Percentiles rank a stretch among this genome's conserved stretches.
These are phyloP conservation scores for Saccharomyces hybrid DNA, from an alignment of 1,139 yeast species.

Conservation along the genomic window DNA sequence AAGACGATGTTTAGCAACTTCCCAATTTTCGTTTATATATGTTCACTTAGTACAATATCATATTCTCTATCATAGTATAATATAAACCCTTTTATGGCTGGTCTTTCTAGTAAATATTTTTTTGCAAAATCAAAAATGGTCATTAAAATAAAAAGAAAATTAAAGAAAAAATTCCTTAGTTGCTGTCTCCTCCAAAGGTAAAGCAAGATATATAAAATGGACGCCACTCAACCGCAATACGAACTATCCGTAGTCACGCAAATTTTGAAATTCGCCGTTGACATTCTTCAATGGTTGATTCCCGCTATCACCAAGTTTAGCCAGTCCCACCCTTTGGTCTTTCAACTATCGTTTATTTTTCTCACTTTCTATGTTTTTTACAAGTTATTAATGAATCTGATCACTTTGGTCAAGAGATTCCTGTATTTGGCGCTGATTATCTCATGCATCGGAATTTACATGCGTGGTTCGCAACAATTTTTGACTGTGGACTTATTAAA, in stretches of 20 bases:
- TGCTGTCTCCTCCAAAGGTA: too few species aligned
- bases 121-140: too few species aligned
- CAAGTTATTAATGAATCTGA: slow-evolving; percentile 1
- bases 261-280: background rate
- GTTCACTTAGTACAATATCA: background rate
- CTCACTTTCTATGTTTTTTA: background rate
- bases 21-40: background rate
- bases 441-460: slow-evolving; percentile 1
- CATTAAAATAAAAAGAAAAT: too few species aligned
- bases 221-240: background rate
- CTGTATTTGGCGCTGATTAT: slow-evolving; percentile 1
- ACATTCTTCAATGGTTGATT: slow-evolving; percentile 2
- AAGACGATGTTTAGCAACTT: slow-evolving; percentile 1
- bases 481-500: slow-evolving; percentile 1
- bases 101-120: too few species aligned
- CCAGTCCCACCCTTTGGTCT: slow-evolving; percentile 3
- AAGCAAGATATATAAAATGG: background rate
- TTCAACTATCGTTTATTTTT: background rate
- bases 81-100: background rate
- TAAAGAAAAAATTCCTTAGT: too few species aligned
- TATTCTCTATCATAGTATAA: background rate
- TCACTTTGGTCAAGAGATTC: slow-evolving; percentile 2
- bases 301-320: slow-evolving; percentile 5
- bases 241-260: background rate
- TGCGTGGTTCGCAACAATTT: slow-evolving; percentile 3